Evolutionary conservation across 495 filamentous ascomycete species (phyloP), one percentile per base, ranked within the genome.

Genomic region (Hyaloscypha finlandica): DNA sequence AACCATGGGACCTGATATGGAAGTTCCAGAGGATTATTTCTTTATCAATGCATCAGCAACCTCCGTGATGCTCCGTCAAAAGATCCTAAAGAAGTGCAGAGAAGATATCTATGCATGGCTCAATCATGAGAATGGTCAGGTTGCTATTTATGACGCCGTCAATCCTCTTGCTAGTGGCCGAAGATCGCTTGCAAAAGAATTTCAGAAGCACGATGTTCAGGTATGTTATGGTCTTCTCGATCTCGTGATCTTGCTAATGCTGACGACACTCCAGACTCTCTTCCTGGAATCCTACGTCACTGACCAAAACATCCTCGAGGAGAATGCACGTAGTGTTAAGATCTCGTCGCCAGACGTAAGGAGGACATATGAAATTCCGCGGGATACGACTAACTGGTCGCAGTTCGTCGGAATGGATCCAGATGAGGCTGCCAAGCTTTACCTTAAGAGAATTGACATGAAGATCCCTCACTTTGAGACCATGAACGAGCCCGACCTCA

Each of bases 61-160:
- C 53, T 93, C 96, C 14, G 89, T 97, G 16, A 86, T 97, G 69
- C 83, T 98, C 20, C 88, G 96, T 55, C 93, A 97, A 76, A 97
- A 96, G 80, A 98, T 99, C 59, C 85, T 98, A 8, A 96, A 97
- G 80, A 95, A 95, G 77, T 99, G 96, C 71, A 88, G 94, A 59
- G 94, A 98, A 76, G 96, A 99, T 72, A 96, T 99, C 39, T 97
- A 97, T 66, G 89, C 90, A 64, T 99, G 97, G 80, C 81, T 99
- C 45, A 93, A 97, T 68, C 88, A 97, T 69, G 96, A 98, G 73
- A 98, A 97, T 72, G 96, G 96, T 14, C 96, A 99, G 72, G 93
- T 99, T 60, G 96, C 96, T 51, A 98, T 99, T 60, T 99, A 98
- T 73, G 96, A 99, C 81, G 95, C 96, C 31, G 96, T 99, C n/a